Conservation (phyloP, 805 yeast genomes). For the Ogataea dorogensis region DNA sequence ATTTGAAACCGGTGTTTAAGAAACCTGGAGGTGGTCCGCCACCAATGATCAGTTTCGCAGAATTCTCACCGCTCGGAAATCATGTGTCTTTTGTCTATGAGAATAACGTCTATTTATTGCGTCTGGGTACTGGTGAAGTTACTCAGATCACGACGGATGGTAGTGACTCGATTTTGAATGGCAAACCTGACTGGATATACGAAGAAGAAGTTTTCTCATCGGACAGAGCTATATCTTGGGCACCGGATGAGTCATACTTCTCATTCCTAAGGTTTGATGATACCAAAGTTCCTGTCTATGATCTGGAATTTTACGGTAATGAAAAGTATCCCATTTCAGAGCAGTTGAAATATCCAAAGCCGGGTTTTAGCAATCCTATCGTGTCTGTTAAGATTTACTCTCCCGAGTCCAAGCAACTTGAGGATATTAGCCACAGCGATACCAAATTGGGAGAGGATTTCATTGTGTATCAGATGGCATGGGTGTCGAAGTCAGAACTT, state of each 20-base stretch:
- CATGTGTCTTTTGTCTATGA: slow-evolving; percentile 55
- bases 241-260: slow-evolving; percentile 56
- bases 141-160: slow-evolving; percentile 53
- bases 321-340: slow-evolving; percentile 46
- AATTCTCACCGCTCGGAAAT: slow-evolving; percentile 62
- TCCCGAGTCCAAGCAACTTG: slow-evolving; percentile 27
- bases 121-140: slow-evolving; percentile 27
- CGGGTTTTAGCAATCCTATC: slow-evolving; percentile 63
- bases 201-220: slow-evolving; percentile 71
- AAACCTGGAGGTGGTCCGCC: slow-evolving; percentile 28
- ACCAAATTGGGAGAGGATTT: slow-evolving; percentile 42
- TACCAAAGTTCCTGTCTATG: slow-evolving; percentile 51
- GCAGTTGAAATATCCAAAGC: slow-evolving; percentile 65
- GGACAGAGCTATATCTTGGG: slow-evolving; percentile 72
- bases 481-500: slow-evolving; percentile 52
- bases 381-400: slow-evolving; percentile 47
- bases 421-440: slow-evolving; percentile 28
- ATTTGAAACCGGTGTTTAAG: slow-evolving; percentile 24
- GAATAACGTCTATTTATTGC: slow-evolving; percentile 53
- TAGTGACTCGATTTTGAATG: slow-evolving; percentile 51
- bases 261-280: slow-evolving; percentile 60
- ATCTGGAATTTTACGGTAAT: slow-evolving; percentile 50
- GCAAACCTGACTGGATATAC: slow-evolving; percentile 80
- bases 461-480: slow-evolving; percentile 59
- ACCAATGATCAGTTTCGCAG: slow-evolving; percentile 47